These are phyloP conservation scores for Paecilomyces fulvus DNA, from an alignment of 2,329 filamentous ascomycete genomes.

Conservation along the genomic window DNA sequence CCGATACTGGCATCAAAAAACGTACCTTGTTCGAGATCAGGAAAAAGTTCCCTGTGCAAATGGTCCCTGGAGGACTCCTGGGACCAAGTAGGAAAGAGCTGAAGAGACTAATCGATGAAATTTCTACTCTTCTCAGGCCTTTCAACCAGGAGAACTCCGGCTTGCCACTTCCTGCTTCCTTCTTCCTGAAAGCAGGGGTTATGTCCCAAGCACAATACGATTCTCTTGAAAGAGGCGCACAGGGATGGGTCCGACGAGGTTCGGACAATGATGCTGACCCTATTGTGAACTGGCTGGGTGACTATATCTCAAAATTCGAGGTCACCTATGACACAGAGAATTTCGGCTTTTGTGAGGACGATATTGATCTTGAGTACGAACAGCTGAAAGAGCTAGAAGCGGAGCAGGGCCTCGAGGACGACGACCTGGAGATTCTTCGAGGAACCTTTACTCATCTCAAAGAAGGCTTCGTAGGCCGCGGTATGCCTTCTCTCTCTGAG, in stretches of 20 bases:
- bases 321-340: slow-evolving; percentile 39
- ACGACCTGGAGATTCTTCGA: slow-evolving; percentile 45
- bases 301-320: slow-evolving; percentile 39
- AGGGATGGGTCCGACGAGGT: slow-evolving; percentile 32
- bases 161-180: slow-evolving; percentile 44
- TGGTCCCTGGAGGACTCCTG: slow-evolving; percentile 34
- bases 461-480: slow-evolving; percentile 30
- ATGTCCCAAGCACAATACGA: slow-evolving; percentile 56
- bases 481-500: slow-evolving; percentile 10
- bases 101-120: slow-evolving; percentile 33
- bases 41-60: slow-evolving; percentile 19
- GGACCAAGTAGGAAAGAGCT: slow-evolving; percentile 34
- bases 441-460: slow-evolving; percentile 38
- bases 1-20: slow-evolving; percentile 55
- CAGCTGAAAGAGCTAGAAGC: slow-evolving; percentile 54
- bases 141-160: slow-evolving; percentile 27
- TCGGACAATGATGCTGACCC: slow-evolving; percentile 22
- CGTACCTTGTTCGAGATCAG: slow-evolving; percentile 59
- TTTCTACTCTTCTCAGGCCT: slow-evolving; percentile 35
- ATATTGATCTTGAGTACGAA: slow-evolving; percentile 54
- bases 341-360: slow-evolving; percentile 48
- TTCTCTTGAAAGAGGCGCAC: slow-evolving; percentile 48
- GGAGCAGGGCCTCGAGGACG: slow-evolving; percentile 45
- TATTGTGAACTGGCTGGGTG: slow-evolving; percentile 51
- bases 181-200: slow-evolving; percentile 48